Percentiles rank a stretch among this genome's conserved stretches.
Conservation (phyloP, 345 rosid species). For the Eucalyptus urophylla region DNA sequence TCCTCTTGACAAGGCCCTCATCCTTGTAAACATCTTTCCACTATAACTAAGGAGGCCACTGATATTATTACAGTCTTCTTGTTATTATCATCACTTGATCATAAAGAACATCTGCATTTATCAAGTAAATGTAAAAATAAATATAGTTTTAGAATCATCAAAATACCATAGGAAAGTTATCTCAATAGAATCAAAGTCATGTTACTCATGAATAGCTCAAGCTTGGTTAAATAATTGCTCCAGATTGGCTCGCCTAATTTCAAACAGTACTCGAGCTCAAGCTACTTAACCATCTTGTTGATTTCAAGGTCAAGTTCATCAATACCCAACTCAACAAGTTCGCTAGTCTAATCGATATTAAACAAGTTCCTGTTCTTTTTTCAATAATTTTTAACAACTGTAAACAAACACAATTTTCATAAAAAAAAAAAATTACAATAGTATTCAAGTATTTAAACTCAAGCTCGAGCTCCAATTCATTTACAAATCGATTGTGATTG, state of each 20-base stretch:
- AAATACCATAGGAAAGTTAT: not conserved
- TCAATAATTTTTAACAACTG: not conserved
- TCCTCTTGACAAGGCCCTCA: not conserved
- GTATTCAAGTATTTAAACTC: not conserved
- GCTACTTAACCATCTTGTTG: not conserved
- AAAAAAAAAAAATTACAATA: not conserved
- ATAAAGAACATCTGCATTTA: not conserved
- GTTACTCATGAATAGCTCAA: not conserved
- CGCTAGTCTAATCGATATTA: not conserved
- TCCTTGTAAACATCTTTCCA: not conserved
- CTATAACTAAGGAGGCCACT: not conserved
- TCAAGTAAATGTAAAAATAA: not conserved
- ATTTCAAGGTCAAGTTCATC: not conserved
- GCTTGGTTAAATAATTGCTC: not conserved
- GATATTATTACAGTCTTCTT: not conserved
- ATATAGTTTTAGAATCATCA: not conserved
- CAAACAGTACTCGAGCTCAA: not conserved
- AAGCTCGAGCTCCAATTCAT: not conserved
- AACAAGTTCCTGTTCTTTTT: not conserved
- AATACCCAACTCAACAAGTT: not conserved
- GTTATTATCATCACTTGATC: not conserved
- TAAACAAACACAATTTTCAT: not conserved
- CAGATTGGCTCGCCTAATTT: not conserved
- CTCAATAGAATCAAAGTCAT: not conserved
- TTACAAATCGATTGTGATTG: not conserved